Evolutionary conservation across 805 yeast species (phyloP), one percentile per base, ranked within the genome.

Genomic region (Sungouiella blattae): DNA sequence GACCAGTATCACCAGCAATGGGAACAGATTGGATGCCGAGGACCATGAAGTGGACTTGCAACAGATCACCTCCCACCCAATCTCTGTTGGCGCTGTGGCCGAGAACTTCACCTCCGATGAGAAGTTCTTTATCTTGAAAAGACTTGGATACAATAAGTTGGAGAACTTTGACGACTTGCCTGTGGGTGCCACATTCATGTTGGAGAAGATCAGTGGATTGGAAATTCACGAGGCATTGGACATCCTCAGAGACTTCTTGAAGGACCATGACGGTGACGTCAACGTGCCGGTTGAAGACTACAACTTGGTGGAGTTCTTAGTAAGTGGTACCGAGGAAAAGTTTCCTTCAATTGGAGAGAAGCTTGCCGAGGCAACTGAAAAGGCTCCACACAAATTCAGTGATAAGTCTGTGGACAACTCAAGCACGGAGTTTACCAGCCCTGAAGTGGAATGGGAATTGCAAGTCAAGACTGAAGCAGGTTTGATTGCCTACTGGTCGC

Each of bases 181-280:
- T 1, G 37, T 48, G 4, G 39, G 51, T 4, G 62, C 55, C 14
- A 49, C 62, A 13, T 71, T 57, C 44, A 64, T 73, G 60, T 55
- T 68, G 39, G 67, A 63, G 25, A 67, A 64, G 41, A 60, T 69
- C 32, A 59, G 54, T 18, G 42, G 46, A 18, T 41, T 69, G 45
- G 34, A 62, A 2, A 46, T 57, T 9, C 65, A 60, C 2, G 73
- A 71, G 26, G 67, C 77, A 0, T 25, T 64, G 1, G 58, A 56
- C 6, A 62, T 73, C 26, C 50, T 78, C 30, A 47, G 53, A 18
- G 55, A 60, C 12, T 67, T 72, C 4, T 40, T 67, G 3, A 61
- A 46, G 1, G 62, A 67, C n/a, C 78, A 74, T 41, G 46, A 46
- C 5, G 69, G 63, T 34, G 83, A 77, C 49, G 67, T 68, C 26